Base-by-base conservation (phyloP, 805 yeast species). In the Ascoidea tarda region DNA sequence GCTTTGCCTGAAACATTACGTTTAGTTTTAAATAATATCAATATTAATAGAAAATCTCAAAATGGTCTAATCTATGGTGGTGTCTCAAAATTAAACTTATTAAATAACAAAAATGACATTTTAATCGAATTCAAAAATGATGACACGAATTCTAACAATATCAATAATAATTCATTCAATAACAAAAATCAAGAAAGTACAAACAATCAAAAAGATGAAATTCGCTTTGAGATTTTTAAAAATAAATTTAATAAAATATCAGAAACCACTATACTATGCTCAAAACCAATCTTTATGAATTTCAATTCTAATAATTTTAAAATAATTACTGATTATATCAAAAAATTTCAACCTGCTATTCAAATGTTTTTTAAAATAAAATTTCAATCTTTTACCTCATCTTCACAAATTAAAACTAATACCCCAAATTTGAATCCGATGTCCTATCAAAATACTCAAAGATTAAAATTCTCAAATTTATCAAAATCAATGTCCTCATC, bases 11-110 rank as follows among this genome's bases (percentile, higher is more conserved):
- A 66, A 53, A 55, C 69, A 57, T 46, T 65, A 50, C 53, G 70
- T 51, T 46, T 66, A 53, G 33, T 56, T 50, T 28, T 61, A 55
- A 32, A 59, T 48, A 67, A 69, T 32, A 48, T 76, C 5, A 66
- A 64, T 47, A 50, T 79, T 31, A 72, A 71, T 50, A 78, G 73
- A 52, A 74, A 73, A 52, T 71, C 14, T 38, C 8, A 69, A 53
- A 63, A 68, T 0, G 59, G 59, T 0, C 64, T 76, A 49, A 58
- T 71, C 1, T 74, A 71, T 55, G 87, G 87, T 1, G 76, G 77
- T 1, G 54, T 79, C 1, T 67, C 71, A 48, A 59, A 56, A 0
- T 54, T 77, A n/a, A 53, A 59, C 1, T 53, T 72, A 5, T 16
- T 64, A 3, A 53, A 66, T 21, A 55, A 53, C 8, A 57, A 54